phyloP scores from a whole-genome alignment of 768 basidiomycete species.

The Mycena pura region DNA sequence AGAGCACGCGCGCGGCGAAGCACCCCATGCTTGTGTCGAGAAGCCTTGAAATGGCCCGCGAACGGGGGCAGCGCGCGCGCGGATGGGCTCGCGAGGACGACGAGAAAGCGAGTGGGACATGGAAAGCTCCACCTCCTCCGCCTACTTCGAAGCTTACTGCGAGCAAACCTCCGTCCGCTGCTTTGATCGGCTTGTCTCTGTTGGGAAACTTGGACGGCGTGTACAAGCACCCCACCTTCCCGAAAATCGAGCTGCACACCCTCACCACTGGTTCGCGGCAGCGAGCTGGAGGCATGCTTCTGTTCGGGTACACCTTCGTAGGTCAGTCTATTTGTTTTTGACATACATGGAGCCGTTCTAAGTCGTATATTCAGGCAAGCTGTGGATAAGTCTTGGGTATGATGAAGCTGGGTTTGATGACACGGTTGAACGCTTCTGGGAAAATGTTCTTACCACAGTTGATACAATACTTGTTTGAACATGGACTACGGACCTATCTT shows the following conservation, averaged over 20 bases:
- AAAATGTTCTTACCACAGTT: slow-evolving; percentile 57
- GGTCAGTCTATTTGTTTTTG: slow-evolving; percentile 37
- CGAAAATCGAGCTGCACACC: slow-evolving; percentile 66
- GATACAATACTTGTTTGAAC: slow-evolving; percentile 59
- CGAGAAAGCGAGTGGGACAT: slow-evolving; percentile 55
- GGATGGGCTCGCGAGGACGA: slow-evolving; percentile 82
- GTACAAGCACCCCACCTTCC: slow-evolving; percentile 72
- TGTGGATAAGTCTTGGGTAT: slow-evolving; percentile 84
- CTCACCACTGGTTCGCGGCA: slow-evolving; percentile 88
- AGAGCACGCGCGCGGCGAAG: slow-evolving; percentile 72
- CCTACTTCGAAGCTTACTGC: slow-evolving; percentile 22
- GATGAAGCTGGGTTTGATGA: slow-evolving; percentile 79
- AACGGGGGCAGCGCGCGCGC: slow-evolving; percentile 65
- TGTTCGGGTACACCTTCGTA: slow-evolving; percentile 83
- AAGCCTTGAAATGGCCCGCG: slow-evolving; percentile 66
- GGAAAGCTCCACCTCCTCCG: slow-evolving; percentile 38
- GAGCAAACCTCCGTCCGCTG: slow-evolving; percentile 51
- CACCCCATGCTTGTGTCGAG: slow-evolving; percentile 66
- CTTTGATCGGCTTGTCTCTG: slow-evolving; percentile 80
- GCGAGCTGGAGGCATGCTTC: slow-evolving; percentile 74
- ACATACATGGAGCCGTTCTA: neutral
- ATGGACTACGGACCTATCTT: too few relatives aligned
- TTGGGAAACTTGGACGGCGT: slow-evolving; percentile 86
- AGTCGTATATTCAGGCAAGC: slow-evolving; percentile 39
- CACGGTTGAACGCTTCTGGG: slow-evolving; percentile 72